Evolutionary conservation across 164 flowering plant genomes (phyloP).

Genomic region (Magnolia sinica): DNA sequence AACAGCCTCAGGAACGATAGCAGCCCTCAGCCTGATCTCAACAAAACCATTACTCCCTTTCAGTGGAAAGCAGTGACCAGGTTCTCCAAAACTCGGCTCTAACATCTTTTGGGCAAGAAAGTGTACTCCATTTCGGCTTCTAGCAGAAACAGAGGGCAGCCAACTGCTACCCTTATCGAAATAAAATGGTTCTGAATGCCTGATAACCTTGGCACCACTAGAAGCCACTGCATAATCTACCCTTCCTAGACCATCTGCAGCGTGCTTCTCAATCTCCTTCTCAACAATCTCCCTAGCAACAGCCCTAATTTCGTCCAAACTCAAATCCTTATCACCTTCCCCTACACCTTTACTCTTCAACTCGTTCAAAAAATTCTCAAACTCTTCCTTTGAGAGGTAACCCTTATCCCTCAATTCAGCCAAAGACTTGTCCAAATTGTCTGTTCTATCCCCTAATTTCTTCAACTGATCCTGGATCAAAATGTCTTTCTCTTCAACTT

Average conservation of each 20-base stretch:
- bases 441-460: constrained; percentile 31
- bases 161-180: constrained; percentile 29
- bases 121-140: constrained; percentile 29
- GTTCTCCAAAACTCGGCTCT: constrained; percentile 89
- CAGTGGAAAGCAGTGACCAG: constrained; percentile 82
- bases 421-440: constrained; percentile 29
- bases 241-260: constrained; percentile 80
- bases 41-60: constrained; percentile 76
- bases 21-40: constrained; percentile 55
- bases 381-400: constrained; percentile 53
- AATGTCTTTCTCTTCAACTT: constrained; percentile 19
- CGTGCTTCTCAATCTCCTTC: constrained; percentile 79
- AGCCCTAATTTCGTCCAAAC: constrained; percentile 54
- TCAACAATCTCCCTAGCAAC: constrained; percentile 58
- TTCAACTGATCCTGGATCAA: constrained; percentile 28
- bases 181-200: constrained; percentile 59
- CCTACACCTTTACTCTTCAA: constrained; percentile 21
- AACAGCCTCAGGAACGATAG: constrained; percentile 73
- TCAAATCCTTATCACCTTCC: constrained; percentile 21
- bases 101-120: constrained; percentile 55
- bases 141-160: constrained; percentile 11
- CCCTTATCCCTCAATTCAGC: constrained; percentile 25
- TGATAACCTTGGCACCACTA: constrained; percentile 58
- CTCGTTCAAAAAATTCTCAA: constrained; percentile 41
- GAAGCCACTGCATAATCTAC: constrained; percentile 78